phyloP scores from a whole-genome alignment of 2,329 filamentous ascomycete genomes.

The Conoideocrella luteorostrata region DNA sequence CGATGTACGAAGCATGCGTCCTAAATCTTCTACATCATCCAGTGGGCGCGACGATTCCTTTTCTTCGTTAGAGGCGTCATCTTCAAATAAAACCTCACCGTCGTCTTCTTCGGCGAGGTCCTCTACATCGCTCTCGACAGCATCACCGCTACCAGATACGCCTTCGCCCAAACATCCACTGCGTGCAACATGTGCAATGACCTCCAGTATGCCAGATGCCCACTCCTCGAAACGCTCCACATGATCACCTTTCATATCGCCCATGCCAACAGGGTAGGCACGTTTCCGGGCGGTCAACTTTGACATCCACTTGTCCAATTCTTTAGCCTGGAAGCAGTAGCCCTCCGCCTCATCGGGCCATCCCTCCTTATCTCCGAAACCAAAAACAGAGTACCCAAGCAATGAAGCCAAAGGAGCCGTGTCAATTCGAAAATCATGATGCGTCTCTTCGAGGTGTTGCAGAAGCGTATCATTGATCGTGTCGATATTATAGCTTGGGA shows the following conservation, averaged over 20 bases:
- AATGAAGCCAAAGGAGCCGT: constrained; percentile 72
- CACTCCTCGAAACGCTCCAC: constrained; percentile 66
- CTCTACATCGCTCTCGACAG: constrained; percentile 79
- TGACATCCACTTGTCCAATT: constrained; percentile 96
- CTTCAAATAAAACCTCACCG: constrained; percentile 40
- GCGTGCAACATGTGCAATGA: constrained; percentile 57
- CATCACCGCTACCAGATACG: constrained; percentile 73
- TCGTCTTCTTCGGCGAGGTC: constrained; percentile 55
- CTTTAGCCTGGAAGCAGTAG: constrained; percentile 86
- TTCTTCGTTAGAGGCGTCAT: constrained; percentile 30
- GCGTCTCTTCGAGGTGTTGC: constrained; percentile 82
- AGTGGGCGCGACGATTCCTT: constrained; percentile 39
- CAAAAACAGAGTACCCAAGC: constrained; percentile 87
- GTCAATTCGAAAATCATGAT: constrained; percentile 94
- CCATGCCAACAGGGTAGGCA: constrained; percentile 83
- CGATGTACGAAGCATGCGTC: constrained; percentile 52
- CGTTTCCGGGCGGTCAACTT: constrained; percentile 80
- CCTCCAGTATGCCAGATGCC: constrained; percentile 65
- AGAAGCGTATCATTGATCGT: constrained; percentile 84
- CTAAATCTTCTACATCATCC: constrained; percentile 81
- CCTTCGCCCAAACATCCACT: constrained; percentile 56
- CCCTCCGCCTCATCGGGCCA: constrained; percentile 90
- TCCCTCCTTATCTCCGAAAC: constrained; percentile 82
- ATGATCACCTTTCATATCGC: constrained; percentile 74
- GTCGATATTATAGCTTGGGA: constrained; percentile 94